Base-by-base conservation (phyloP, 2,329 filamentous ascomycete species). In the Orbilia blumenaviensis region DNA sequence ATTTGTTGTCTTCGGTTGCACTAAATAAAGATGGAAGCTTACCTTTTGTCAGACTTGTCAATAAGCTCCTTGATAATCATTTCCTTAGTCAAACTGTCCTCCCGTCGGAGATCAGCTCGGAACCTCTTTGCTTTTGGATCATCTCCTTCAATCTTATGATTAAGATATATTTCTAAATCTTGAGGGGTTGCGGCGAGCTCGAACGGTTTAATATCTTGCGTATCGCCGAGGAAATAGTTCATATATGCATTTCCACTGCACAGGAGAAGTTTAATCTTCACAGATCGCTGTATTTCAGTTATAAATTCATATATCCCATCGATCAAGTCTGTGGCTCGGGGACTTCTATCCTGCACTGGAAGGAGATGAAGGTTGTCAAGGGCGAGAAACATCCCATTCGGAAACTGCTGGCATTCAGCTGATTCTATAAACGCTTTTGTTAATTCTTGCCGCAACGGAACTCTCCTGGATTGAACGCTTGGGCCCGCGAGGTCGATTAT, bases 351-450 rank as follows among this genome's bases (percentile, higher is more conserved):
- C 18, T 60, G 32, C 18, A 66, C 34, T 7, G 62, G 34, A 27
- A 66, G 34, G 18, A 66, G 46, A 38, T 66, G 62, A 23, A 66
- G 62, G 34, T 66, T 66, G 18, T 66, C 62, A 32, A 66, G 10
- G 12, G 46, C 62, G 36, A 66, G 10, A n/a, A 66, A 21, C 12
- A 66, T 23, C 21, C 62, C 62, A 10, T 27, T 50, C 16, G 62
- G 38, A 16, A 66, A 56, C n/a, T 66, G 8, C 12, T 41, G 16
- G 6, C 36, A 54, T 56, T 66, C 32, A 1, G 62, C 25, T 44
- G 48, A 54, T 42, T 38, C 46, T n/a, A 66, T 54, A 25, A 66
- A 66, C n/a, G 48, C 62, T 29, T 54, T 66, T 44, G 62, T 66
- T 34, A 66, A 42, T 46, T 66, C 62, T 9, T 42, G 14, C 14